Percentiles rank a stretch among this genome's conserved stretches.
Conservation (phyloP, 306 rosid species). For the Senna siamea region DNA sequence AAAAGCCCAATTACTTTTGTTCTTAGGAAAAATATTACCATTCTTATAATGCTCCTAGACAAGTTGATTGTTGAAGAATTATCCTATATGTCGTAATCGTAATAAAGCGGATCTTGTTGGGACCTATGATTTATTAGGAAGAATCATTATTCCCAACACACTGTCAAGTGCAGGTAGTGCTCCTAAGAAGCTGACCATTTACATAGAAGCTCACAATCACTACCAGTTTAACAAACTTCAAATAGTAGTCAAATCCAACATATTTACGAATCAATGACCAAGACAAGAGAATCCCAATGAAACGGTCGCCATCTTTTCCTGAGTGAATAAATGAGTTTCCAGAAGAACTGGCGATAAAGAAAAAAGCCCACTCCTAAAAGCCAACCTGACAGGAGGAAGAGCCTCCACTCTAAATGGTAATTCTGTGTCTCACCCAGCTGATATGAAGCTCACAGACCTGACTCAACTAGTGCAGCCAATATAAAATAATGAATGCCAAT, state of each 20-base stretch:
- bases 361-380: no score
- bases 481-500: no score
- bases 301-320: not conserved
- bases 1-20: no score
- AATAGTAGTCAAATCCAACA: not conserved
- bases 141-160: not conserved
- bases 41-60: not conserved
- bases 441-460: not conserved
- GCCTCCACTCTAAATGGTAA: not conserved
- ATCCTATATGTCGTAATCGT: not conserved
- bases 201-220: not conserved
- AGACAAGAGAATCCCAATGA: not conserved
- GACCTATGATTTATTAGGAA: not conserved
- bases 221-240: no score
- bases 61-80: not conserved
- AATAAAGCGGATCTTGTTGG: not conserved
- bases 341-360: no score
- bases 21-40: not conserved
- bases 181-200: not conserved
- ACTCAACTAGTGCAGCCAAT: not conserved
- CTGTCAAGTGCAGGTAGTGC: not conserved
- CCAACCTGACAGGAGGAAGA: not conserved
- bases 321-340: no score
- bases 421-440: not conserved
- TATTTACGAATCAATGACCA: not conserved